Evolutionary conservation across 495 filamentous ascomycete species (phyloP), one percentile per base, ranked within the genome.

Genomic region (Aspergillus homomorphus): DNA sequence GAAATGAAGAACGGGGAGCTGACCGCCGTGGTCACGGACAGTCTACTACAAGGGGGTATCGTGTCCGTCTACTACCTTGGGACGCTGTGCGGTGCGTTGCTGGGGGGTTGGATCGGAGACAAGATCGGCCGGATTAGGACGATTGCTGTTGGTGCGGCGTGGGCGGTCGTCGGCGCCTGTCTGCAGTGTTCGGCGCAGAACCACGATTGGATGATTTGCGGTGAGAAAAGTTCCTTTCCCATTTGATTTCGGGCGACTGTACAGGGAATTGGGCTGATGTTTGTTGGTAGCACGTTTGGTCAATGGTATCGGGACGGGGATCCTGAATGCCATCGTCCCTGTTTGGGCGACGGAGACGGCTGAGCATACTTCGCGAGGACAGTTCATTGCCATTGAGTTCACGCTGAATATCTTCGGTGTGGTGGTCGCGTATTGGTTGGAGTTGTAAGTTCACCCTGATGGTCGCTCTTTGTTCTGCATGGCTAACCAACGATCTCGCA

Each of bases 371-470:
- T 87, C 83, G 3, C 81, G 87, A 45, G 87, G 87, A 4, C 79
- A 87, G 49, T 89, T 89, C 62, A 82, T 89, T 55, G 82, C 86
- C 4, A 88, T 89, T 54, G 87, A 89, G 61, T 89, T 90, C 61
- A 89, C 85, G 0, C 63, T 89, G 15, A 89, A 90, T 62, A 89
- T 89, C 58, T 85, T 89, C 43, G 87, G 87, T 66, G 86, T 90
- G 4, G 86, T 88, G 2, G 73, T 89, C 19, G 87, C 86, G 6
- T 89, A 89, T 59, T 89, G 87, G 87, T 74, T 89, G 22, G 86
- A 88, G 65, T 90, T 85, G 78, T 82, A 68, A n/a, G n/a, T n/a
- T n/a, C n/a, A n/a, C n/a, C n/a, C n/a, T n/a, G n/a, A n/a, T n/a
- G n/a, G n/a, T n/a, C 33, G 79, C 26, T 75, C 9, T 12, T 22